These are phyloP conservation scores for Circinella umbellata DNA, from an alignment of 371 early-diverging fungal species.

Conservation along the genomic window DNA sequence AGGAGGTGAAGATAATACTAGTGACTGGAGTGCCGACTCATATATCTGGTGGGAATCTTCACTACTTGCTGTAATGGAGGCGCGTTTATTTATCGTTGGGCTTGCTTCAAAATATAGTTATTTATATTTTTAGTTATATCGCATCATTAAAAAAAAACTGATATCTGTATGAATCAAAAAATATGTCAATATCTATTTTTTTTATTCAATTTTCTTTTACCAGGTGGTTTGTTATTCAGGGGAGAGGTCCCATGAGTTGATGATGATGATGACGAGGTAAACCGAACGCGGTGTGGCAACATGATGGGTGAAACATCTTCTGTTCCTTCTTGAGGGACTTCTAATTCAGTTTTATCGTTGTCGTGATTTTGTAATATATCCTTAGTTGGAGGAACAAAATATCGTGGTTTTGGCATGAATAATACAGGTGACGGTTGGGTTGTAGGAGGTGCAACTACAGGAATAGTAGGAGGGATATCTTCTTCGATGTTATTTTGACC, in stretches of 20 bases:
- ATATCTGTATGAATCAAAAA: background rate
- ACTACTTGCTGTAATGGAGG: slow-evolving; percentile 10
- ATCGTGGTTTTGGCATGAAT: slow-evolving; percentile 25
- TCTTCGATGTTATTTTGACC: background rate
- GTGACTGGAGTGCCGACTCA: slow-evolving; percentile 20
- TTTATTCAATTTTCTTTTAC: background rate
- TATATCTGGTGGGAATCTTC: slow-evolving; percentile 21
- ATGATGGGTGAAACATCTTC: background rate
- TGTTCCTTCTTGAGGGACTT: background rate
- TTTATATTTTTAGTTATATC: too few species aligned
- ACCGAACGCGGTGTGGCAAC: slow-evolving; percentile 3
- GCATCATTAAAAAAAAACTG: too few species aligned
- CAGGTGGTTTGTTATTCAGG: background rate
- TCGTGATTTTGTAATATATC: slow-evolving; percentile 14
- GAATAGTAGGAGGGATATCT: background rate
- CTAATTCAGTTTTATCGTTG: slow-evolving; percentile 21
- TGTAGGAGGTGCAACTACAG: background rate
- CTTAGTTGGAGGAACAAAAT: slow-evolving; percentile 22
- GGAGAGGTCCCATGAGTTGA: slow-evolving; percentile 1
- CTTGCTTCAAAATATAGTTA: background rate
- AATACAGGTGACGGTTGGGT: slow-evolving; percentile 1
- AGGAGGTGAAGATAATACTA: slow-evolving; percentile 5
- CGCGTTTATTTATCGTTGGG: background rate
- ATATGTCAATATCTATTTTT: too few species aligned
- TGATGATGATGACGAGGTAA: background rate